Percentiles rank a stretch among this genome's conserved stretches.
Conservation (phyloP, 164 flowering plant genomes). For the Taxillus chinensis region DNA sequence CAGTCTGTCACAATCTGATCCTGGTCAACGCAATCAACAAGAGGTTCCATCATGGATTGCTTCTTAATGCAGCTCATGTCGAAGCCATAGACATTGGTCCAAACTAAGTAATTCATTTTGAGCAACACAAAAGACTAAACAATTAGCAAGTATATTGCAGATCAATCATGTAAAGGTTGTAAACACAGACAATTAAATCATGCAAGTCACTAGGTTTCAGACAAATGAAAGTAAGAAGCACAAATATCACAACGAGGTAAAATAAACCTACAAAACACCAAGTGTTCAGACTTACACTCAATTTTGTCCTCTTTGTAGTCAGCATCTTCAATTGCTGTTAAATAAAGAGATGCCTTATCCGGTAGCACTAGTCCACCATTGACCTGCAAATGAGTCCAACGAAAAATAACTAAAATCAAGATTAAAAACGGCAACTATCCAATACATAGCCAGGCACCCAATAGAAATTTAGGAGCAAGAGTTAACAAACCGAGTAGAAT, state of each 20-base stretch:
- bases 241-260: no score
- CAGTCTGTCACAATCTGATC: slow-evolving; percentile 87
- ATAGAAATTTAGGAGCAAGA: no score
- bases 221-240: no score
- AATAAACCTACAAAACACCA: no score
- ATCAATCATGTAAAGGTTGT: not conserved
- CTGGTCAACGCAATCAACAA: slow-evolving; percentile 90
- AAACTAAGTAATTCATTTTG: slow-evolving; percentile 36
- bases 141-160: not conserved
- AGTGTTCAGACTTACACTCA: slow-evolving; percentile 51
- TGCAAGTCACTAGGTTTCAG: no score
- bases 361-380: slow-evolving; percentile 74
- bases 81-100: slow-evolving; percentile 93
- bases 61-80: slow-evolving; percentile 97
- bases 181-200: no score
- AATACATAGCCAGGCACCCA: no score
- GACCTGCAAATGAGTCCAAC: slow-evolving; percentile 27
- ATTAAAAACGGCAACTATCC: no score
- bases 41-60: slow-evolving; percentile 91
- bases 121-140: not conserved
- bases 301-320: slow-evolving; percentile 97
- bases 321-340: slow-evolving; percentile 98
- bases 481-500: no score
- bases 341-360: slow-evolving; percentile 74
- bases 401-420: no score